phyloP scores from a whole-genome alignment of 2,329 filamentous ascomycete genomes.

The Alternaria angustiovoidea region DNA sequence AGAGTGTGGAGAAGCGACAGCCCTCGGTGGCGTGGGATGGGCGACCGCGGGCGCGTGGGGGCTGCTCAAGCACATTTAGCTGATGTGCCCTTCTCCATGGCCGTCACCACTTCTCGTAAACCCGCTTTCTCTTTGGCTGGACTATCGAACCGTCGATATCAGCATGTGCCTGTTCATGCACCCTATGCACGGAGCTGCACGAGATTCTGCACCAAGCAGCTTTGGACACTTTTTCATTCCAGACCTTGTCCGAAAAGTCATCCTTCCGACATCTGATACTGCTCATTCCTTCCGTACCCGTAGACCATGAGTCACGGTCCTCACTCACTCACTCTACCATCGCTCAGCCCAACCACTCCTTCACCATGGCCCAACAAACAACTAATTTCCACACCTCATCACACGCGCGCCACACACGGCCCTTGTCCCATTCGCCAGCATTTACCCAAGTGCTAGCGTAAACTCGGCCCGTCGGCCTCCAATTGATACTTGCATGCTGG shows the following conservation, averaged over 20 bases:
- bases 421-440: constrained; percentile 20
- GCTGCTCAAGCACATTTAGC: neutral
- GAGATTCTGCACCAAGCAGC: constrained; percentile 1
- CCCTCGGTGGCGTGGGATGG: constrained; percentile 19
- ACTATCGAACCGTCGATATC: constrained; percentile 4
- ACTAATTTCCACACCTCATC: constrained; percentile 32
- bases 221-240: constrained; percentile 1
- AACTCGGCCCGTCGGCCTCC: constrained; percentile 17
- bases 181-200: constrained; percentile 19
- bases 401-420: constrained; percentile 20
- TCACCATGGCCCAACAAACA: constrained; percentile 1
- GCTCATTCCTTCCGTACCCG: neutral
- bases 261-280: neutral
- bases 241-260: neutral
- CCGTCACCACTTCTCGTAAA: constrained; percentile 25
- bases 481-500: constrained; percentile 21
- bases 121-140: constrained; percentile 13
- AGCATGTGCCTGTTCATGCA: constrained; percentile 20
- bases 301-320: neutral
- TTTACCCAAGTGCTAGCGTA: constrained; percentile 10
- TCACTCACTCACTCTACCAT: neutral
- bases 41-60: constrained; percentile 11
- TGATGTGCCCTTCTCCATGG: neutral
- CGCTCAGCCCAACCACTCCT: neutral
- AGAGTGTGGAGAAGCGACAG: constrained; percentile 26